These are phyloP conservation scores for Tetradesmus lagerheimii DNA, from an alignment of 139 green algal genomes.

Conservation along the genomic window DNA sequence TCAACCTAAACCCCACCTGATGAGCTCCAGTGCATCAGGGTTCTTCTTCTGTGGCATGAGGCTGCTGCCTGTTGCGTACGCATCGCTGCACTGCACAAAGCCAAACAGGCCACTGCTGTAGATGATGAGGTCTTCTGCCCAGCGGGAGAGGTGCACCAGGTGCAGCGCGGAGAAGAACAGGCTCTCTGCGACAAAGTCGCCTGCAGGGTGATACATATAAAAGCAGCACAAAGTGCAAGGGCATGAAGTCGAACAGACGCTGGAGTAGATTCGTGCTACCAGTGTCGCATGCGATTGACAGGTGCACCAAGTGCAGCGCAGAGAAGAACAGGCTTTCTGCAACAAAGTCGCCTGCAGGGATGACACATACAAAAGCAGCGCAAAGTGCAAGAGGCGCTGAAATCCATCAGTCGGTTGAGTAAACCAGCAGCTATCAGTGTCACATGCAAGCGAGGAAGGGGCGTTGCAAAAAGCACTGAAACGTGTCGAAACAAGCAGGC, in stretches of 20 bases:
- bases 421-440: too few species aligned
- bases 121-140: conserved; percentile 97
- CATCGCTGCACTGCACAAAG: conserved; percentile 94
- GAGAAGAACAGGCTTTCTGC: conserved; percentile 91
- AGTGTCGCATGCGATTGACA: too few species aligned
- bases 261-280: too few species aligned
- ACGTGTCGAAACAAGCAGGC: too few species aligned
- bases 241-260: too few species aligned
- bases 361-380: too few species aligned
- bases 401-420: too few species aligned
- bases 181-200: conserved; percentile 96
- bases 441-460: too few species aligned
- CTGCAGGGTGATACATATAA: neutral
- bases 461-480: too few species aligned
- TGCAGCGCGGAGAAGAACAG: conserved; percentile 89
- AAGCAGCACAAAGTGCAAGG: too few species aligned
- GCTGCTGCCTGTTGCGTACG: conserved; percentile 94
- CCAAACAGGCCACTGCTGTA: conserved; percentile 91
- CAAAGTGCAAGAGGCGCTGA: too few species aligned
- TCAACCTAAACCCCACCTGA: conserved; percentile 73
- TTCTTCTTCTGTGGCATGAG: conserved; percentile 99
- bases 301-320: too few species aligned
- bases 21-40: conserved; percentile 98
- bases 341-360: conserved; percentile 90
- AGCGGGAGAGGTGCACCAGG: conserved; percentile 91